phyloP scores from a whole-genome alignment of 2,329 filamentous ascomycete genomes.

The Dactylellina parvicollis region DNA sequence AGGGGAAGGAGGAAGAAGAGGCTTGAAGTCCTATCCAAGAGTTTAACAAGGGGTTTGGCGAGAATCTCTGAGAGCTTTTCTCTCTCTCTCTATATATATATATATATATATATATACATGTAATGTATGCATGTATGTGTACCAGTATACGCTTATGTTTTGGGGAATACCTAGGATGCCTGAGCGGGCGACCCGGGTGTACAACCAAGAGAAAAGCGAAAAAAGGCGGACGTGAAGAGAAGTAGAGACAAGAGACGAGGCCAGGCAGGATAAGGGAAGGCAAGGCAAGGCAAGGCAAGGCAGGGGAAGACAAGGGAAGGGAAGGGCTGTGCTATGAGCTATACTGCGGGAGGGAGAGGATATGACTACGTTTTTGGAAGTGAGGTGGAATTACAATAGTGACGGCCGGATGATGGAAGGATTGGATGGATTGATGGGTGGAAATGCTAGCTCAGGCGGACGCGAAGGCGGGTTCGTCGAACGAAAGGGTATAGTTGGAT shows the following conservation, averaged over 20 bases:
- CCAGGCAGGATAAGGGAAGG: background rate
- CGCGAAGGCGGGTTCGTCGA: conserved; percentile 16
- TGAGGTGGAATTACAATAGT: conserved; percentile 20
- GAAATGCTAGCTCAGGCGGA: conserved; percentile 6
- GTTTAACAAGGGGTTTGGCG: no score
- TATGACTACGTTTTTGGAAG: conserved; percentile 46
- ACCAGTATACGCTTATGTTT: no score
- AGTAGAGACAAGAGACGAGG: background rate
- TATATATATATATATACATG: no score
- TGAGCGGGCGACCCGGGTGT: no score
- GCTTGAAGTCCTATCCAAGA: no score
- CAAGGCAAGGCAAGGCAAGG: no score
- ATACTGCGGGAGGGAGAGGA: background rate
- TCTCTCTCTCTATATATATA: no score
- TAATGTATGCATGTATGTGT: no score
- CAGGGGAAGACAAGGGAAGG: background rate
- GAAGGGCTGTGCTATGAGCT: no score
- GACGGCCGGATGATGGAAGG: background rate
- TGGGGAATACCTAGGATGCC: no score
- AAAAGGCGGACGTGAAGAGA: background rate
- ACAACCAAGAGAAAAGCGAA: no score
- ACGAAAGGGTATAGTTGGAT: background rate
- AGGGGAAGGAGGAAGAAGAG: background rate
- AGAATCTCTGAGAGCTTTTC: no score
- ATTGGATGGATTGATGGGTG: background rate